These are phyloP conservation scores for Suhomyces taliae DNA, from an alignment of 1,139 yeast genomes.

Conservation along the genomic window DNA sequence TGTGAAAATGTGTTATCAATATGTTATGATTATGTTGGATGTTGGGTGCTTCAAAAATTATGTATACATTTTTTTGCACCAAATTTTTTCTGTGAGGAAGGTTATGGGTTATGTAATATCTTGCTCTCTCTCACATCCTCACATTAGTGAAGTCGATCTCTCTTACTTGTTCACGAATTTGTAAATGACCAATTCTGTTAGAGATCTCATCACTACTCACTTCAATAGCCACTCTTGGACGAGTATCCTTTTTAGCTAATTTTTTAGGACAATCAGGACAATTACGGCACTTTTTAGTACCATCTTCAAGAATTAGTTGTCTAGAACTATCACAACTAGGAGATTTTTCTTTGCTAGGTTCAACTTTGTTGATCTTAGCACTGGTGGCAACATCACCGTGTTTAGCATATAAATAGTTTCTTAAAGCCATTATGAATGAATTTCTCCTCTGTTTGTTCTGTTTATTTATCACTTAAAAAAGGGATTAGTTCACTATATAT, in stretches of 20 bases:
- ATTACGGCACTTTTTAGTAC: constrained; percentile 24
- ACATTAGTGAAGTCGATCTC: constrained; percentile 9
- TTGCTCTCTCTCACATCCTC: no score
- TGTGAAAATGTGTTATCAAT: no score
- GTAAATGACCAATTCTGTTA: constrained; percentile 1
- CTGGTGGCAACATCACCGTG: constrained; percentile 26
- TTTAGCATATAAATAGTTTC: constrained; percentile 46
- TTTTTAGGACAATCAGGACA: constrained; percentile 32
- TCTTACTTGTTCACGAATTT: neutral
- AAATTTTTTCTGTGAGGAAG: no score
- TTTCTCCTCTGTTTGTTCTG: neutral
- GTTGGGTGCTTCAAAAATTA: no score
- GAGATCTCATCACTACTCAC: constrained; percentile 5
- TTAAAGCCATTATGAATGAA: constrained; percentile 35
- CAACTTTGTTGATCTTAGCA: constrained; percentile 24
- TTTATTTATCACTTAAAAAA: no score
- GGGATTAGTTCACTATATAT: neutral
- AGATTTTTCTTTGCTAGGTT: constrained; percentile 3
- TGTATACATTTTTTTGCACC: no score
- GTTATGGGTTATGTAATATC: no score
- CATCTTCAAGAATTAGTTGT: constrained; percentile 21
- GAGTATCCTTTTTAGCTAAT: neutral
- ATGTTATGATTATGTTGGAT: no score
- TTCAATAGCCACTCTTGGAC: constrained; percentile 7
- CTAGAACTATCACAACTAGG: constrained; percentile 18